phyloP scores from a whole-genome alignment of 495 filamentous ascomycete species.

The Penicillium silybi region DNA sequence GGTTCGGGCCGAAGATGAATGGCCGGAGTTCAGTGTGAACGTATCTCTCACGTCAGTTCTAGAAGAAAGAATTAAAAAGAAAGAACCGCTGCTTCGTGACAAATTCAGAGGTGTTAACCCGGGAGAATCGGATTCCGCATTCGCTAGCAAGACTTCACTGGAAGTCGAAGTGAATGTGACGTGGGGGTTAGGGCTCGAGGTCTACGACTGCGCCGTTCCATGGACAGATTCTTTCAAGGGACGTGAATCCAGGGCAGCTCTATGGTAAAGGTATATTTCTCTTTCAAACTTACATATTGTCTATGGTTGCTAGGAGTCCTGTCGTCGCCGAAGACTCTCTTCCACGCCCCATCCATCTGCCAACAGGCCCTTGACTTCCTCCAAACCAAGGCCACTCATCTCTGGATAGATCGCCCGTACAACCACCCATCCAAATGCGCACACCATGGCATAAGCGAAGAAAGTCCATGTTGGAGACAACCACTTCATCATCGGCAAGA shows the following conservation, averaged over 20 bases:
- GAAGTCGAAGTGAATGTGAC: too few relatives aligned
- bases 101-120: too few relatives aligned
- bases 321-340: slow-evolving; percentile 18
- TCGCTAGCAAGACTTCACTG: too few relatives aligned
- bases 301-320: background rate
- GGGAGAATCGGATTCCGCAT: background rate
- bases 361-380: slow-evolving; percentile 73
- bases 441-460: slow-evolving; percentile 67
- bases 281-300: background rate
- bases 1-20: background rate
- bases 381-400: slow-evolving; percentile 73
- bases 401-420: slow-evolving; percentile 79
- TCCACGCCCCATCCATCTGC: slow-evolving; percentile 66
- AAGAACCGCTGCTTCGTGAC: too few relatives aligned
- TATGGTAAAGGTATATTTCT: too few relatives aligned
- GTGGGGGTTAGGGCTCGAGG: too few relatives aligned
- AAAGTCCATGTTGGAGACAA: slow-evolving; percentile 77
- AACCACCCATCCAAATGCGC: slow-evolving; percentile 59
- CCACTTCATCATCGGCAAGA: slow-evolving; percentile 78
- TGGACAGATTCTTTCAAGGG: too few relatives aligned
- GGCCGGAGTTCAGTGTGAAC: too few relatives aligned
- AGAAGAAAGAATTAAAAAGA: too few relatives aligned
- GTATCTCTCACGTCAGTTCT: too few relatives aligned
- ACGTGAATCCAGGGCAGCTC: too few relatives aligned
- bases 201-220: too few relatives aligned